These are phyloP conservation scores for Chlamydomonas applanata DNA, from an alignment of 139 green algal genomes.

Conservation along the genomic window DNA sequence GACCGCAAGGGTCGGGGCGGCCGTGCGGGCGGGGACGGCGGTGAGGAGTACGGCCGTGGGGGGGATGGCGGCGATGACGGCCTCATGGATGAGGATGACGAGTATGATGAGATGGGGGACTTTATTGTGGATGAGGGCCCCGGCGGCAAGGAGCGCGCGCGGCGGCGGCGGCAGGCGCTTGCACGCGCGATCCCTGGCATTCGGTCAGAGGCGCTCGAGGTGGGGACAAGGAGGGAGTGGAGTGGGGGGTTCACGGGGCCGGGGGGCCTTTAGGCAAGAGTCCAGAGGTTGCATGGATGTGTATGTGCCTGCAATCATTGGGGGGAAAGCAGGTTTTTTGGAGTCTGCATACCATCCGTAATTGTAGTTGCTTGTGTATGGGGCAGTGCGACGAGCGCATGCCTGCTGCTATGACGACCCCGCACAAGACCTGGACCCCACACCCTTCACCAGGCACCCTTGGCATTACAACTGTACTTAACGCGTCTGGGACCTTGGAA, in stretches of 20 bases:
- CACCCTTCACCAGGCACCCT: no score
- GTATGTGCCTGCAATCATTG: not conserved
- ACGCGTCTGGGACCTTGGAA: no score
- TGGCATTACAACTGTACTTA: no score
- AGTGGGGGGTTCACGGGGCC: not conserved
- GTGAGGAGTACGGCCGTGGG: no score
- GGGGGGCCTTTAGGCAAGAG: no score
- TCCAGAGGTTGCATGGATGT: not conserved
- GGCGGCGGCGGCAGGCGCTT: constrained; percentile 16
- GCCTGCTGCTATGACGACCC: no score
- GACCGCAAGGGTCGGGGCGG: not conserved
- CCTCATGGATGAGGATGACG: constrained; percentile 18
- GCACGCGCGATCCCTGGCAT: constrained; percentile 33
- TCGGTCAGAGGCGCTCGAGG: constrained; percentile 50
- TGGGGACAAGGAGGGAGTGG: not conserved
- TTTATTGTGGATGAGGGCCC: constrained; percentile 87
- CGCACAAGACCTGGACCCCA: no score
- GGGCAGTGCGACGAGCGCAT: no score
- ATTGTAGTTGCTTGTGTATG: no score
- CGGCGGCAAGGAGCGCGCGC: constrained; percentile 28
- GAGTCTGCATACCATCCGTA: no score
- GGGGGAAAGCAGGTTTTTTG: no score
- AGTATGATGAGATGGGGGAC: constrained; percentile 75
- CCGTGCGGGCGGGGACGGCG: not conserved
- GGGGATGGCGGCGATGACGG: constrained; percentile 4